A percentile compares a stretch with the other conserved stretches of the same genome.
phyloP scores from a whole-genome alignment of 2,329 filamentous ascomycete genomes.

The Cytospora piceicola region DNA sequence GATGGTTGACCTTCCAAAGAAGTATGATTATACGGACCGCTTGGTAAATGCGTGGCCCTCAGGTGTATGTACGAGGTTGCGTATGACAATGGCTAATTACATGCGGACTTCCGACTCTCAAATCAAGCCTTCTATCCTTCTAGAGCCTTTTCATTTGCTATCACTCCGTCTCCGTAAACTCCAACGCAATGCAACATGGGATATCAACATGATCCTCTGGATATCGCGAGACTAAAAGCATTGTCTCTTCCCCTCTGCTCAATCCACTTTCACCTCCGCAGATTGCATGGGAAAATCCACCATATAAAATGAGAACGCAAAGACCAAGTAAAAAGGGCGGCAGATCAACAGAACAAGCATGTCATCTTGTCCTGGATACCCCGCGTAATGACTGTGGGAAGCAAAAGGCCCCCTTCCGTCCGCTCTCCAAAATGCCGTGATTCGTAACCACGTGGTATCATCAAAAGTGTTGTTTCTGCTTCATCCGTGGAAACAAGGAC shows the following conservation, averaged over 20 bases:
- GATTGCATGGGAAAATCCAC: conserved; percentile 12
- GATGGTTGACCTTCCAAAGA: conserved; percentile 4
- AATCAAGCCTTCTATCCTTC: conserved; percentile 8
- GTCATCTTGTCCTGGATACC: conserved; percentile 18
- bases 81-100: conserved; percentile 16
- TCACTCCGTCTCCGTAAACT: conserved; percentile 18
- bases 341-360: conserved; percentile 22
- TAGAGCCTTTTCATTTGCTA: conserved; percentile 12
- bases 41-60: neutral
- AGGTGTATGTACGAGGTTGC: conserved; percentile 21
- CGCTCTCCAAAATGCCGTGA: conserved; percentile 22
- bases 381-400: conserved; percentile 2
- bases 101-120: conserved; percentile 9
- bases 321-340: conserved; percentile 2
- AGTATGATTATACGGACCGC: conserved; percentile 20
- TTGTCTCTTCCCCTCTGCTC: neutral
- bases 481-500: conserved; percentile 1
- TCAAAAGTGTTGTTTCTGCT: conserved; percentile 18
- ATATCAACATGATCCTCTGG: conserved; percentile 20
- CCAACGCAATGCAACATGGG: conserved; percentile 24
- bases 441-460: conserved; percentile 26
- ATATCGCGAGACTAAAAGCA: conserved; percentile 10
- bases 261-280: neutral
- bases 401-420: conserved; percentile 5
- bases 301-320: conserved; percentile 24